phyloP scores from a whole-genome alignment of 441 rosid genomes.

The Mallotus repandus region DNA sequence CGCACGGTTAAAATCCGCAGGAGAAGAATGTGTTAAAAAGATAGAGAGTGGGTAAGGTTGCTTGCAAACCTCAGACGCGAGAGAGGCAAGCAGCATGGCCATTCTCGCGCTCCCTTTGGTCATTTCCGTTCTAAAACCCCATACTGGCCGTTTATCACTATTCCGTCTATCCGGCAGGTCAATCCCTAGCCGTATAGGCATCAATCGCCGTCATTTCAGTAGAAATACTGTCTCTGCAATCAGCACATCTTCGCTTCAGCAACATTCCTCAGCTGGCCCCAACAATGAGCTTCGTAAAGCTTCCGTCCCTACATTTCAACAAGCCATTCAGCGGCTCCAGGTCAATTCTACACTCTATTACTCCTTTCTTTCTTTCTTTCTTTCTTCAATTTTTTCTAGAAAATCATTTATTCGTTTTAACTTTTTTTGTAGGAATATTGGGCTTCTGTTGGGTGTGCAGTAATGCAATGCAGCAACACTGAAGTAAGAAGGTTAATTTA shows the following conservation, averaged over 20 bases:
- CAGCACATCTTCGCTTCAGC: constrained; percentile 45
- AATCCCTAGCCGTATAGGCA: constrained; percentile 29
- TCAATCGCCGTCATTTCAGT: constrained; percentile 37
- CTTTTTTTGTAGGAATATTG: constrained; percentile 66
- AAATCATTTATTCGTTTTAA: not conserved
- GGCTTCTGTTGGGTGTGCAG: constrained; percentile 99
- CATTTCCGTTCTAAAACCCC: constrained; percentile 60
- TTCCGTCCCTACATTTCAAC: constrained; percentile 73
- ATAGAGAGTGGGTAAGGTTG: constrained; percentile 24
- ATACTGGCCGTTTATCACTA: constrained; percentile 32
- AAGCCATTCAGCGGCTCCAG: constrained; percentile 97
- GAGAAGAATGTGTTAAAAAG: not conserved
- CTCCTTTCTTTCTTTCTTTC: not conserved
- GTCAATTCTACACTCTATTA: constrained; percentile 18
- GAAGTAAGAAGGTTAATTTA: constrained; percentile 45
- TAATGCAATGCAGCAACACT: constrained; percentile 98
- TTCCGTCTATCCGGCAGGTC: constrained; percentile 29
- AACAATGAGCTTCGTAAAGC: constrained; percentile 30
- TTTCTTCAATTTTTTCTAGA: not conserved
- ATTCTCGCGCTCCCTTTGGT: constrained; percentile 61
- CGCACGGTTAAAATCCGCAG: too few species aligned
- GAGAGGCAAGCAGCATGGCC: constrained; percentile 48
- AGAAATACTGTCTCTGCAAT: constrained; percentile 39
- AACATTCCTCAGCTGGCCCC: constrained; percentile 32
- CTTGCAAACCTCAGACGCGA: constrained; percentile 15